Base-by-base conservation (phyloP, 2,329 filamentous ascomycete species). In the Penicillium sclerotigenum region DNA sequence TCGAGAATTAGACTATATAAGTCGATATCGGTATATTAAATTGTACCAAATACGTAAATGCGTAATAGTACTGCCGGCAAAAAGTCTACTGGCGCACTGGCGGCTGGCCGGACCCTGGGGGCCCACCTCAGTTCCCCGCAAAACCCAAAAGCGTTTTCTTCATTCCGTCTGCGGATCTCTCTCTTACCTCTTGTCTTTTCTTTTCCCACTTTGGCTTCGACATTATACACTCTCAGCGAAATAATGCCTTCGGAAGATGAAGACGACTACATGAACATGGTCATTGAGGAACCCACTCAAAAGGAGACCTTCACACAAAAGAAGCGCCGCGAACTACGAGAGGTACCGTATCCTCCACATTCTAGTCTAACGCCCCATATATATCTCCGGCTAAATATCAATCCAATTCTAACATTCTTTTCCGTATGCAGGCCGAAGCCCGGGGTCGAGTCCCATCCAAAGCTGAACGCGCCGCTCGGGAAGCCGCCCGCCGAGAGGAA, bases 251-350 rank as follows among this genome's bases (percentile, higher is more conserved):
- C 63, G 3, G 89, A 51, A 34, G 48, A 90, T 7, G 90, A 91
- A 20, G 91, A 97, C 61, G 94, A 99, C 75, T 97, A 99, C 80
- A 95, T 99, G 89, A 91, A 87, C 66, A 97, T 99, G 93, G 81
- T 87, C 14, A 92, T 99, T 70, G 81, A 84, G 18, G 89, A 96
- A 54, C 81, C 84, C 0, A 73, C 73, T 18, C 73, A 77, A 54
- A 82, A 81, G 61, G 86, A 89, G 71, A 86, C 85, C 11, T 84
- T 85, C 22, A 78, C 86, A 1, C 84, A 89, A 67, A 80, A 81
- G 52, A 79, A 80, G 50, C 77, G 76, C 56, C 81, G 79, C 52
- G 77, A 79, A 70, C 82, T 75, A 67, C 80, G 72, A 71, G 83
- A 76, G 73, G 77, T 76, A 71, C 45, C 28, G 13, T 22, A 26